Evolutionary conservation across 345 rosid species (phyloP).

Genomic region (Anacardium occidentale): DNA sequence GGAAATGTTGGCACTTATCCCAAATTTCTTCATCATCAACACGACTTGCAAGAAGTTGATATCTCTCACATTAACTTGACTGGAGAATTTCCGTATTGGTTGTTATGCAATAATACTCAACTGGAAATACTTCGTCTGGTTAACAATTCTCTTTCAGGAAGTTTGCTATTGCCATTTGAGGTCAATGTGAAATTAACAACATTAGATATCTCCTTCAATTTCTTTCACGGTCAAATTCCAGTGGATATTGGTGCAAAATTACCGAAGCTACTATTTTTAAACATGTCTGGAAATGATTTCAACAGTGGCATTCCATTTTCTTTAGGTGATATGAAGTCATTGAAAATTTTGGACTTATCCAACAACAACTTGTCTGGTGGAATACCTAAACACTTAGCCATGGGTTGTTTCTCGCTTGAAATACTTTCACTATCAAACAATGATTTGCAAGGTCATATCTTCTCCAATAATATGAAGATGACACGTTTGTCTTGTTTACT

Average conservation of each 20-base stretch:
- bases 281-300: slow-evolving; percentile 22
- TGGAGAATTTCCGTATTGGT: slow-evolving; percentile 6
- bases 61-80: neutral
- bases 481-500: too few relatives aligned
- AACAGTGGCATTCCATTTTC: neutral
- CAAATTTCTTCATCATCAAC: neutral
- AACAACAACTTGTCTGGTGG: too few relatives aligned
- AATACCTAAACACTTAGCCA: too few relatives aligned
- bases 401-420: too few relatives aligned
- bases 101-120: neutral
- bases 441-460: too few relatives aligned
- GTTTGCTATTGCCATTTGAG: slow-evolving; percentile 11
- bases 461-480: too few relatives aligned
- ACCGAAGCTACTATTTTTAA: neutral
- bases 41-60: neutral
- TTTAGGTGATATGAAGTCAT: neutral
- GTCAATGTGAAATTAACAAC: neutral
- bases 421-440: too few relatives aligned
- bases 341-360: too few relatives aligned
- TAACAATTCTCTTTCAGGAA: slow-evolving; percentile 5
- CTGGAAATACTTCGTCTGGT: neutral
- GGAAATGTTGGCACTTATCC: neutral
- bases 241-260: neutral
- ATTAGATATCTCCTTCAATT: slow-evolving; percentile 19
- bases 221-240: slow-evolving; percentile 4